phyloP scores from a whole-genome alignment of 1,284 basidiomycete species.

The Sporisorium graminicola region DNA sequence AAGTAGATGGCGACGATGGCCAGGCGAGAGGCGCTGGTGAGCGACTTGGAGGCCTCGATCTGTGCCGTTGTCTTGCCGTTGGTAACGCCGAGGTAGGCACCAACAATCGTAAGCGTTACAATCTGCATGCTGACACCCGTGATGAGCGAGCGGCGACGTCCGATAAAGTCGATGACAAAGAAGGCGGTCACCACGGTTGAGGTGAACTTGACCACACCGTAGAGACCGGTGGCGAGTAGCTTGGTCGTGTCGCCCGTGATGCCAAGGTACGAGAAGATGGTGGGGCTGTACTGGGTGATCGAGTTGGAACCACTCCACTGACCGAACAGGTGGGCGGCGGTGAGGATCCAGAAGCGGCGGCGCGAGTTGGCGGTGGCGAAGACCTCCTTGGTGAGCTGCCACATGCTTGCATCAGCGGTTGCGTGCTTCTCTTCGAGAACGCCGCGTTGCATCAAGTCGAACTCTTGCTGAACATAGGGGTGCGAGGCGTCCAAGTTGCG shows the following conservation, averaged over 20 bases:
- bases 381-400: conserved; percentile 2
- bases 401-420: conserved; percentile 1
- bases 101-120: conserved; percentile 9
- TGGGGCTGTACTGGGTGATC: conserved; percentile 12
- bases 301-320: conserved; percentile 13
- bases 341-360: conserved; percentile 6
- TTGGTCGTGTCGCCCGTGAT: conserved; percentile 4
- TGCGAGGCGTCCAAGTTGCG: conserved; percentile 8
- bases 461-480: conserved; percentile 12
- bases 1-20: conserved; percentile 21
- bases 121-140: conserved; percentile 13
- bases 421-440: conserved; percentile 9
- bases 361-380: conserved; percentile 12
- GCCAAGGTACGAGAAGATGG: conserved; percentile 12
- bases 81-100: conserved; percentile 15
- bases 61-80: conserved; percentile 16
- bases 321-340: conserved; percentile 6
- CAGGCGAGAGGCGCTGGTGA: conserved; percentile 13
- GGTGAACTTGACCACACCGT: conserved; percentile 10
- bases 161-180: conserved; percentile 21
- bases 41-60: conserved; percentile 6
- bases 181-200: conserved; percentile 2
- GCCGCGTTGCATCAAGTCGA: conserved; percentile 6
- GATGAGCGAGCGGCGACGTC: conserved; percentile 14
- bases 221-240: conserved; percentile 11